These are phyloP conservation scores for Suillus clintonianus DNA, from an alignment of 768 basidiomycete species.

Conservation along the genomic window DNA sequence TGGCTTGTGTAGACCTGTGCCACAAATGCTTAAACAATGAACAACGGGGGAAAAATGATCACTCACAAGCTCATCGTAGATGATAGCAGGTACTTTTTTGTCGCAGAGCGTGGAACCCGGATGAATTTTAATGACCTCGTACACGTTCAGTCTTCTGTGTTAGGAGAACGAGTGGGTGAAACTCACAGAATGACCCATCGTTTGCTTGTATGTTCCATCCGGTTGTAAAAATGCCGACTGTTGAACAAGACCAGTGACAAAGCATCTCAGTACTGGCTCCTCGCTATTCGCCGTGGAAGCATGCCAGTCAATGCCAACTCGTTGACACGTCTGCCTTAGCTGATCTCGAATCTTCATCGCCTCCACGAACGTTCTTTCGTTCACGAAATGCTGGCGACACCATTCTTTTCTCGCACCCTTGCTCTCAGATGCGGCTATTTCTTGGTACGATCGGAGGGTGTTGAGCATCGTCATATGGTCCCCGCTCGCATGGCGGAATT, in stretches of 20 bases:
- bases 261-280: slow-evolving; percentile 67
- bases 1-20: slow-evolving; percentile 76
- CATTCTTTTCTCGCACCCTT: slow-evolving; percentile 62
- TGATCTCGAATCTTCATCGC: slow-evolving; percentile 82
- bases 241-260: slow-evolving; percentile 76
- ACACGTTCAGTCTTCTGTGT: slow-evolving; percentile 4
- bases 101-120: slow-evolving; percentile 82
- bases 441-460: slow-evolving; percentile 78
- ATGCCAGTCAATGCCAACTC: slow-evolving; percentile 61
- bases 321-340: slow-evolving; percentile 63
- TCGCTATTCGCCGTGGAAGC: slow-evolving; percentile 62
- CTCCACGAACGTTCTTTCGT: slow-evolving; percentile 77
- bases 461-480: slow-evolving; percentile 93
- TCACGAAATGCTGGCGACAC: slow-evolving; percentile 84
- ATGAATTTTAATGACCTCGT: slow-evolving; percentile 81
- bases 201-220: slow-evolving; percentile 86
- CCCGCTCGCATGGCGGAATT: slow-evolving; percentile 82
- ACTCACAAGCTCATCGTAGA: slow-evolving; percentile 92
- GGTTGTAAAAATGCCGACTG: slow-evolving; percentile 84
- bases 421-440: slow-evolving; percentile 51
- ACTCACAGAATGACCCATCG: slow-evolving; percentile 69
- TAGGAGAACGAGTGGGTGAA: slow-evolving; percentile 2
- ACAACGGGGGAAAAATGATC: background rate
- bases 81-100: slow-evolving; percentile 82
- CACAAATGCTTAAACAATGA: background rate